These are phyloP conservation scores for Mikania micrantha DNA, from an alignment of 129 eudicot species.

Conservation along the genomic window DNA sequence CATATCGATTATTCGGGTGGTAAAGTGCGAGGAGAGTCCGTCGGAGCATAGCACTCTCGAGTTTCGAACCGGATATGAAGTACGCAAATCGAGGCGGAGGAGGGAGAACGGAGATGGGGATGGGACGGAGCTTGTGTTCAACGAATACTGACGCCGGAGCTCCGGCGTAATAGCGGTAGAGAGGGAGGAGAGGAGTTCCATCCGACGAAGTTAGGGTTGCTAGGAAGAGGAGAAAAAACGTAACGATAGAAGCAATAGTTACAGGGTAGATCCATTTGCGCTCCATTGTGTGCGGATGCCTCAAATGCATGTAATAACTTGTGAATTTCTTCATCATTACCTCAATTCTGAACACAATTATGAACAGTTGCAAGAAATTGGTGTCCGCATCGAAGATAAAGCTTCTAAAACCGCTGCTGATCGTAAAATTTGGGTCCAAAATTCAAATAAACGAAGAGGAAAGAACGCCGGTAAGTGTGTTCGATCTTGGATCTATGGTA, in stretches of 20 bases:
- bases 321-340: constrained; percentile 42
- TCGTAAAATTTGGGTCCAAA: constrained; percentile 1
- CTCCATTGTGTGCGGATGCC: constrained; percentile 26
- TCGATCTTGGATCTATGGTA: not conserved
- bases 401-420: not conserved
- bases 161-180: constrained; percentile 19
- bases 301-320: constrained; percentile 29
- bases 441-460: too few relatives aligned
- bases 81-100: constrained; percentile 84
- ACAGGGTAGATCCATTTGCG: constrained; percentile 46
- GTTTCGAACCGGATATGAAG: constrained; percentile 78
- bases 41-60: constrained; percentile 47
- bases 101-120: constrained; percentile 40
- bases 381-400: not conserved
- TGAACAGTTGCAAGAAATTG: not conserved
- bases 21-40: constrained; percentile 68
- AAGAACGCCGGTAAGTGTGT: too few relatives aligned
- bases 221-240: constrained; percentile 37
- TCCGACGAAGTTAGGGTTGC: constrained; percentile 39
- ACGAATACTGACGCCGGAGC: constrained; percentile 50
- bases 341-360: not conserved
- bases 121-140: constrained; percentile 57
- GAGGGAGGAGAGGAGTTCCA: constrained; percentile 29
- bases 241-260: constrained; percentile 29
- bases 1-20: constrained; percentile 69